A percentile compares a stretch with the other conserved stretches of the same genome.
phyloP scores from a whole-genome alignment of 1,284 basidiomycete species.

The Microbotryum intermedium region DNA sequence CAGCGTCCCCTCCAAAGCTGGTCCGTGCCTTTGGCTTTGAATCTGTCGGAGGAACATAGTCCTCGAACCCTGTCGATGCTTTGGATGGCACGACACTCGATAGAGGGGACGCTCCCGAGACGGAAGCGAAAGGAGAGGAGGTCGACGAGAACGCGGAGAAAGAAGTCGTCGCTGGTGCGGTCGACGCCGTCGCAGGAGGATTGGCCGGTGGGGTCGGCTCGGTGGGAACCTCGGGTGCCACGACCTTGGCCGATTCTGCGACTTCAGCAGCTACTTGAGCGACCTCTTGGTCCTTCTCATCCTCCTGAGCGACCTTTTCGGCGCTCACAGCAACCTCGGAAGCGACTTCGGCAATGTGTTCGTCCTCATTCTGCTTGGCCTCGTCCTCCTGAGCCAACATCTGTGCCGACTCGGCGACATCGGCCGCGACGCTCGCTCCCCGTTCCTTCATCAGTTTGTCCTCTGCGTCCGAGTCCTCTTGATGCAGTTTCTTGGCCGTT shows the following conservation, averaged over 20 bases:
- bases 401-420: conserved; percentile 6
- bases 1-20: too few relatives aligned
- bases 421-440: background rate
- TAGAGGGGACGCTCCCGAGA: background rate
- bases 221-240: background rate
- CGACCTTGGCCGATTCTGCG: background rate
- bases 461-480: background rate
- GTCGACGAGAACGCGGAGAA: conserved; percentile 17
- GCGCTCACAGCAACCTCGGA: conserved; percentile 2
- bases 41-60: too few relatives aligned
- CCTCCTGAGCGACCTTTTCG: background rate
- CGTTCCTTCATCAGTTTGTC: background rate
- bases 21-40: too few relatives aligned
- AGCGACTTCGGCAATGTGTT: background rate
- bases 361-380: background rate
- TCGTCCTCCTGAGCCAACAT: conserved; percentile 5
- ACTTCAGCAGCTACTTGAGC: conserved; percentile 15
- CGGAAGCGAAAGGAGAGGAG: conserved; percentile 19
- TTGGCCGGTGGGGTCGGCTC: conserved; percentile 5
- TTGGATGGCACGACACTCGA: too few relatives aligned
- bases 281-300: background rate
- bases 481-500: background rate
- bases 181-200: background rate
- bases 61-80: too few relatives aligned
- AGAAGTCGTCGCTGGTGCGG: conserved; percentile 8